These are phyloP conservation scores for Ephemerocybe angulata DNA, from an alignment of 768 basidiomycete genomes.

Conservation along the genomic window DNA sequence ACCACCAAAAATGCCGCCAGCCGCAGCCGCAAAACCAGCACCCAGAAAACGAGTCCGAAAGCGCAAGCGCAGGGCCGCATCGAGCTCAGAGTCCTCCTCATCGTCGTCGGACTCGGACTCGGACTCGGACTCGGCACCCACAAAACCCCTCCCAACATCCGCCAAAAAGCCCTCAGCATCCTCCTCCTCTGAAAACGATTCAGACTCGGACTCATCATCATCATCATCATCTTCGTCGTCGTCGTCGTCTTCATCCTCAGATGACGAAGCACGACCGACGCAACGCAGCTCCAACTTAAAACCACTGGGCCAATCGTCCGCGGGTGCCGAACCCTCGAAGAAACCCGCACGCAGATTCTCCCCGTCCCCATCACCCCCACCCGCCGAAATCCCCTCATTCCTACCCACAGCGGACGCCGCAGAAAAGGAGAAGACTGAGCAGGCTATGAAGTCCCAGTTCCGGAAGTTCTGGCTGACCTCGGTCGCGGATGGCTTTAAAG, in stretches of 20 bases:
- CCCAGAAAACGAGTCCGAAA: conserved; percentile 50
- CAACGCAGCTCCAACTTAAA: conserved; percentile 10
- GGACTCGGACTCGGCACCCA: conserved; percentile 14
- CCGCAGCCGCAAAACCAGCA: conserved; percentile 29
- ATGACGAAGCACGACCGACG: conserved; percentile 6
- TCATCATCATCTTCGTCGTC: conserved; percentile 17
- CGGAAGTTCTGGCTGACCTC: conserved; percentile 86
- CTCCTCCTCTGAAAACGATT: conserved; percentile 26
- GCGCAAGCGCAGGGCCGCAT: conserved; percentile 48
- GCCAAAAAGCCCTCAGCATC: conserved; percentile 1
- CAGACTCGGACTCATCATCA: conserved; percentile 25
- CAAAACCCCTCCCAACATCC: conserved; percentile 10
- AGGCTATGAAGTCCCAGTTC: conserved; percentile 61
- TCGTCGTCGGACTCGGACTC: conserved; percentile 42
- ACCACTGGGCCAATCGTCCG: conserved; percentile 4
- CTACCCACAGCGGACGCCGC: conserved; percentile 32
- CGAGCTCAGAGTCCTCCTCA: conserved; percentile 38
- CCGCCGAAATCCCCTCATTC: conserved; percentile 54
- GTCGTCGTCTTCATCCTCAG: conserved; percentile 20
- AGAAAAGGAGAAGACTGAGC: conserved; percentile 39
- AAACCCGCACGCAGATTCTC: conserved; percentile 27
- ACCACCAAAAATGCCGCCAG: conserved; percentile 16
- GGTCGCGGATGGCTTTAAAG: conserved; percentile 76
- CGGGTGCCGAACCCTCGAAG: neutral
- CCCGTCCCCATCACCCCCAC: conserved; percentile 45